A percentile compares a stretch with the other conserved stretches of the same genome.
These are phyloP conservation scores for Eucalyptus grandis DNA, from an alignment of 345 rosid species.

Conservation along the genomic window DNA sequence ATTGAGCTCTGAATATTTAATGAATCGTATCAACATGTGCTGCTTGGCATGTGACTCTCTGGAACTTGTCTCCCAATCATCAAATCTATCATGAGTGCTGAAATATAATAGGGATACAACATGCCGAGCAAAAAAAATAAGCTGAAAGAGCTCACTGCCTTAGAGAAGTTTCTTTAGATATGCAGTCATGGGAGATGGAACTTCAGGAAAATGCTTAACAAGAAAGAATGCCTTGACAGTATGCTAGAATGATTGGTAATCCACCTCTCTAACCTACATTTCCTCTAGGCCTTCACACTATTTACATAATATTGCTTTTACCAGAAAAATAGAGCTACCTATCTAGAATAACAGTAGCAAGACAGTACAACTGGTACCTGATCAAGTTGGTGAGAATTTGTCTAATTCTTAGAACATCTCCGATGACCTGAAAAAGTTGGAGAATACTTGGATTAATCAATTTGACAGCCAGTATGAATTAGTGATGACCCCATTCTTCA, in stretches of 20 bases:
- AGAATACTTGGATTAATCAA: not conserved
- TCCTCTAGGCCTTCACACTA: not conserved
- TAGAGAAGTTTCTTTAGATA: not conserved
- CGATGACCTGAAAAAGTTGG: constrained; percentile 46
- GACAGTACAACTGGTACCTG: constrained; percentile 26
- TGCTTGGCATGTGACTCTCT: not conserved
- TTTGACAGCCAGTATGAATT: not conserved
- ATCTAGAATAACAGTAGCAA: not conserved
- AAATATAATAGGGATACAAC: not conserved
- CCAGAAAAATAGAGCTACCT: not conserved
- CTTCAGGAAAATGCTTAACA: not conserved
- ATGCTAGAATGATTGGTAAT: not conserved
- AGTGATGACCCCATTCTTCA: not conserved
- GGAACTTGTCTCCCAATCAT: not conserved
- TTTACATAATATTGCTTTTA: not conserved
- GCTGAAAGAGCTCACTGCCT: not conserved
- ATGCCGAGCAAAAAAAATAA: not conserved
- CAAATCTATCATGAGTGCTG: not conserved
- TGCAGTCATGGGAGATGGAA: not conserved
- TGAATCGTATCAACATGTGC: not conserved
- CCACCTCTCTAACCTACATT: not conserved
- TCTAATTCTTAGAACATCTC: constrained; percentile 92
- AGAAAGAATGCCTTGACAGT: not conserved
- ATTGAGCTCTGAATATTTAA: not conserved
- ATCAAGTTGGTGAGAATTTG: constrained; percentile 95